Conservation (phyloP, 2,329 filamentous ascomycete species). For the Seiridium cupressi region DNA sequence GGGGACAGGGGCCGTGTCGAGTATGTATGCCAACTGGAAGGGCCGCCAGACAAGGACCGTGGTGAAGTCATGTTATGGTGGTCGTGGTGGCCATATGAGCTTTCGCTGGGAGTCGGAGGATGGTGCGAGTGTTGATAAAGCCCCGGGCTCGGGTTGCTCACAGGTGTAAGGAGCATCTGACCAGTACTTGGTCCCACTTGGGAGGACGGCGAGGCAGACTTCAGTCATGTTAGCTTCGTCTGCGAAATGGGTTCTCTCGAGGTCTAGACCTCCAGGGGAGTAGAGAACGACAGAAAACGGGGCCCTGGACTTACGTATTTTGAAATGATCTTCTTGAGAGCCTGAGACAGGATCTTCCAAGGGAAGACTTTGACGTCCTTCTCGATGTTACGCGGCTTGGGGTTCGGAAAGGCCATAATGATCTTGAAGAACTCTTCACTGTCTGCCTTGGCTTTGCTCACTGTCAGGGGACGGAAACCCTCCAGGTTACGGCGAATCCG, state of each 20-base stretch:
- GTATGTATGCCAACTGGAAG: conserved; percentile 49
- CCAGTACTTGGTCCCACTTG: conserved; percentile 22
- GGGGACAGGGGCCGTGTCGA: conserved; percentile 45
- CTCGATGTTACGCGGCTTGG: conserved; percentile 96
- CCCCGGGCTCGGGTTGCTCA: conserved; percentile 29
- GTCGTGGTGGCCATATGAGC: conserved; percentile 36
- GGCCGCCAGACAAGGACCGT: conserved; percentile 47
- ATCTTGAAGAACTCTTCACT: conserved; percentile 98
- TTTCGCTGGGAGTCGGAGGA: conserved; percentile 35
- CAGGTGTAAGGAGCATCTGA: conserved; percentile 27
- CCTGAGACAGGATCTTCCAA: conserved; percentile 84
- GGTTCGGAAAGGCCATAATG: conserved; percentile 95
- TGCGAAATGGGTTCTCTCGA: background rate
- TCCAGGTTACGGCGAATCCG: conserved; percentile 93
- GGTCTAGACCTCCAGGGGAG: background rate
- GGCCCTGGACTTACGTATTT: conserved; percentile 64
- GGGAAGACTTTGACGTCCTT: conserved; percentile 99
- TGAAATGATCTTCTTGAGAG: conserved; percentile 95
- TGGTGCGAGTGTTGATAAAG: conserved; percentile 31
- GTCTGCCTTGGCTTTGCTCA: conserved; percentile 88
- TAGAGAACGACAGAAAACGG: background rate
- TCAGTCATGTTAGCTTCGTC: conserved; percentile 8
- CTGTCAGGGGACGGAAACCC: conserved; percentile 86
- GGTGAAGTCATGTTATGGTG: conserved; percentile 52
- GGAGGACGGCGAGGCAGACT: conserved; percentile 27